Conservation (phyloP, 441 rosid genomes). For the Syzygium syzygioides region DNA sequence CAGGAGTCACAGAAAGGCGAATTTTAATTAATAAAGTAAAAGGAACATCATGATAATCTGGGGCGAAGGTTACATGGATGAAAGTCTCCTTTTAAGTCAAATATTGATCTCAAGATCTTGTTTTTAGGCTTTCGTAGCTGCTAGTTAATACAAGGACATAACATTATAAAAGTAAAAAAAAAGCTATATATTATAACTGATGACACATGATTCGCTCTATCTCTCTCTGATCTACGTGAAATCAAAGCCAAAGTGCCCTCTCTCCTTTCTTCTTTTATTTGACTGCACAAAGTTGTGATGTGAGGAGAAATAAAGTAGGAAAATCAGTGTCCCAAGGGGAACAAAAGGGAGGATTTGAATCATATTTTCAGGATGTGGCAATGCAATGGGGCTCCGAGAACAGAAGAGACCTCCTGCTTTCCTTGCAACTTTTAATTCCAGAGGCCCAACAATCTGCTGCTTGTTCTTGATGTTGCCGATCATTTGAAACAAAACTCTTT, state of each 20-base stretch:
- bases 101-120: not conserved
- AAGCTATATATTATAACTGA: not conserved
- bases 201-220: not conserved
- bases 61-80: not conserved
- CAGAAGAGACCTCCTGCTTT: conserved; percentile 56
- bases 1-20: not conserved
- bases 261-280: not conserved
- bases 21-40: not conserved
- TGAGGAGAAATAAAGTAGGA: not conserved
- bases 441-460: conserved; percentile 28
- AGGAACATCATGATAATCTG: not conserved
- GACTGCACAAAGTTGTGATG: not conserved
- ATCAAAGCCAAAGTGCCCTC: not conserved
- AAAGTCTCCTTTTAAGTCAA: not conserved
- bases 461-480: conserved; percentile 19
- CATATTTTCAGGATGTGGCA: conserved; percentile 47
- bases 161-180: not conserved
- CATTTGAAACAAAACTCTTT: conserved; percentile 12
- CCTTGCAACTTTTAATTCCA: conserved; percentile 55
- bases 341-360: not conserved
- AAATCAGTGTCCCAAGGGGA: not conserved
- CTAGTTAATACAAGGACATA: not conserved
- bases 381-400: conserved; percentile 59
- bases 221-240: not conserved
- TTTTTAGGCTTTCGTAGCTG: not conserved